Base-by-base conservation (phyloP, 163 green algal species). In the Coccomyxa subellipsoidea region DNA sequence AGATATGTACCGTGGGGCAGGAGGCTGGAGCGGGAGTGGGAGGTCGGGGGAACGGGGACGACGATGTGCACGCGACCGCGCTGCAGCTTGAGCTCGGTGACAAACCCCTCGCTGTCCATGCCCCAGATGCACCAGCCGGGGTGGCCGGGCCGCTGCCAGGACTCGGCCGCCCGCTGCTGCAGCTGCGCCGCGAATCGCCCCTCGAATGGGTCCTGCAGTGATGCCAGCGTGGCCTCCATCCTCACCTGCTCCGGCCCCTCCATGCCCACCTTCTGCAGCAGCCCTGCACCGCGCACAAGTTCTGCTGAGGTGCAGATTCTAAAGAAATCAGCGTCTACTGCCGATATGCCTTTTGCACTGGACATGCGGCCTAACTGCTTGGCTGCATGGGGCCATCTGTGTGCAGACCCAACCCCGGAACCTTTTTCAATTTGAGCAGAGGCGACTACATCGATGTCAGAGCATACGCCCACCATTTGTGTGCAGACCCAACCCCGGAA, bases 51-150 rank as follows among this genome's bases (percentile, higher is more conserved):
- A n/a, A 83, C 69, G 35, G 82, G 82, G 10, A 78, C 82, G 25
- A 72, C 75, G 53, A 86, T 81, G 37, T 82, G 82, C 34, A 86
- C 39, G 47, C 77, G 77, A 12, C 35, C 34, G 2, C 34, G 69
- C 32, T 36, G n/a, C 34, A 54, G 29, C 66, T 73, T 73, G 29
- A 32, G n/a, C 2, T 73, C 66, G 15, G 54, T 35, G 70, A 86
- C 40, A 31, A 86, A 86, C 34, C 72, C 66, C 76, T 82, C 80
- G 27, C 35, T 76, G 54, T 86, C 83, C 18, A 77, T 77, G 27
- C 73, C 37, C 83, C 83, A 86, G 36, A 86, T 83, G 71, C 38
- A 76, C 83, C 83, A 87, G 38, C 83, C 83, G 4, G 83, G 83
- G 36, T 87, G 83, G 3, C 83, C 83, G 5, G 83, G 79, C 38